These are phyloP conservation scores for Fusarium transvaalense DNA, from an alignment of 2,329 filamentous ascomycete genomes.

Conservation along the genomic window DNA sequence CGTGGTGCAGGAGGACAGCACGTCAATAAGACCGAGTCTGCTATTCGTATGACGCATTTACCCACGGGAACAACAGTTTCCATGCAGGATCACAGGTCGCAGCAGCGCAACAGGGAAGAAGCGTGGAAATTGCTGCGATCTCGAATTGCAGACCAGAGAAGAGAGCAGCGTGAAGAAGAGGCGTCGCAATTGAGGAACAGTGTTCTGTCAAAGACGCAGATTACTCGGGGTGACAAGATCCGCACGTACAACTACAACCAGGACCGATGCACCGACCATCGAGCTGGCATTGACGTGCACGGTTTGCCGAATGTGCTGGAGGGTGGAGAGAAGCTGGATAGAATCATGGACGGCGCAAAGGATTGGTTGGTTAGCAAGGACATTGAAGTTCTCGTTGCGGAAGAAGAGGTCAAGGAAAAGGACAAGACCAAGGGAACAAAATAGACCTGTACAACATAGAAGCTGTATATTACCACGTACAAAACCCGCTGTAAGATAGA, in stretches of 20 bases:
- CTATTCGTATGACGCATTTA: conserved; percentile 89
- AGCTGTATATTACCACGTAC: conserved; percentile 33
- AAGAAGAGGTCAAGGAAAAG: conserved; percentile 61
- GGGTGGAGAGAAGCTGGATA: conserved; percentile 78
- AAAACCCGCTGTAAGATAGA: conserved; percentile 37
- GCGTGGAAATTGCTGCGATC: conserved; percentile 90
- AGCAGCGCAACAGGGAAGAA: conserved; percentile 87
- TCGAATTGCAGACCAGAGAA: conserved; percentile 80
- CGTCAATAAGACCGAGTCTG: conserved; percentile 98
- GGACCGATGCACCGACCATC: conserved; percentile 88
- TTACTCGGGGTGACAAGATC: conserved; percentile 93
- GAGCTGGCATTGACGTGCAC: conserved; percentile 82
- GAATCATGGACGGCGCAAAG: conserved; percentile 81
- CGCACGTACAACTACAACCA: conserved; percentile 86
- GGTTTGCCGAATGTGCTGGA: conserved; percentile 84
- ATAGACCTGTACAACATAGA: conserved; percentile 22
- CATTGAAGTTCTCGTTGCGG: conserved; percentile 77
- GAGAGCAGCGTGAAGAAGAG: conserved; percentile 87
- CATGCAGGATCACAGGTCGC: conserved; percentile 93
- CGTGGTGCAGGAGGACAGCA: conserved; percentile 95
- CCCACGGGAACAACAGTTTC: conserved; percentile 88
- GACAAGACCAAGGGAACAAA: conserved; percentile 18
- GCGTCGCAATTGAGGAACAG: conserved; percentile 79
- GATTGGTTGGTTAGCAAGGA: conserved; percentile 82
- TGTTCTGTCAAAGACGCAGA: conserved; percentile 82